Conservation (phyloP, 805 yeast species). For the Candida krabiensis region DNA sequence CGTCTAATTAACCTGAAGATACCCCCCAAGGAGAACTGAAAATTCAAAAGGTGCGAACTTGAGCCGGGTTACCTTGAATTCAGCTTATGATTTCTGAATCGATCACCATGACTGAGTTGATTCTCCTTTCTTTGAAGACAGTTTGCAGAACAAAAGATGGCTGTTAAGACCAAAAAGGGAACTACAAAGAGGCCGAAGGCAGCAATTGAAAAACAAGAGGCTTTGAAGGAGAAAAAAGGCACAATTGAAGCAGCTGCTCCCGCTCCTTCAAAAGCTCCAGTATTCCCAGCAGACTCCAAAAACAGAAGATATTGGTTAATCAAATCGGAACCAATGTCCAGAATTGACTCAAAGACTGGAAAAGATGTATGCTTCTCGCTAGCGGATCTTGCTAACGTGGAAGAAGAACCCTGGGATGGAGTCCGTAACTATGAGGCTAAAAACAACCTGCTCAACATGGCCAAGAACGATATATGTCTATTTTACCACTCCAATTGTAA, state of each 20-base stretch:
- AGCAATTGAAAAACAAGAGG: slow-evolving; percentile 1
- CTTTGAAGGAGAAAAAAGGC: too few species aligned
- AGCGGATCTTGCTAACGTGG: slow-evolving; percentile 39
- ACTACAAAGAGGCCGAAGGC: slow-evolving; percentile 3
- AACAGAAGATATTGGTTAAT: slow-evolving; percentile 49
- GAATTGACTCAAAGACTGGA: slow-evolving; percentile 48
- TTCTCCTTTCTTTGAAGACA: too few species aligned
- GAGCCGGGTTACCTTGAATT: too few species aligned
- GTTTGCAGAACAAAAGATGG: too few species aligned
- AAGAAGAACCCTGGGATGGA: slow-evolving; percentile 56
- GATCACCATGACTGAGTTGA: too few species aligned
- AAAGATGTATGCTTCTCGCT: slow-evolving; percentile 50
- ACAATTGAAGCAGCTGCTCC: too few species aligned
- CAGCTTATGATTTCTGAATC: too few species aligned
- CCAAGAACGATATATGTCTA: slow-evolving; percentile 44
- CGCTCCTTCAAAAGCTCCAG: slow-evolving; percentile 34
- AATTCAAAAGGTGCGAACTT: too few species aligned
- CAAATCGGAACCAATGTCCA: slow-evolving; percentile 53
- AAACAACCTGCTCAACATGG: slow-evolving; percentile 50
- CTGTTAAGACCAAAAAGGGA: too few species aligned
- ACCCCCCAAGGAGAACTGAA: too few species aligned
- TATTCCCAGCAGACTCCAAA: slow-evolving; percentile 27
- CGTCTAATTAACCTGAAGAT: too few species aligned
- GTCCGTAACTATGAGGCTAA: slow-evolving; percentile 59
- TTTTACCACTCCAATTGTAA: slow-evolving; percentile 59